Base-by-base conservation (phyloP, 192 early-diverging fungal genomes). In the Thamnidium elegans region DNA sequence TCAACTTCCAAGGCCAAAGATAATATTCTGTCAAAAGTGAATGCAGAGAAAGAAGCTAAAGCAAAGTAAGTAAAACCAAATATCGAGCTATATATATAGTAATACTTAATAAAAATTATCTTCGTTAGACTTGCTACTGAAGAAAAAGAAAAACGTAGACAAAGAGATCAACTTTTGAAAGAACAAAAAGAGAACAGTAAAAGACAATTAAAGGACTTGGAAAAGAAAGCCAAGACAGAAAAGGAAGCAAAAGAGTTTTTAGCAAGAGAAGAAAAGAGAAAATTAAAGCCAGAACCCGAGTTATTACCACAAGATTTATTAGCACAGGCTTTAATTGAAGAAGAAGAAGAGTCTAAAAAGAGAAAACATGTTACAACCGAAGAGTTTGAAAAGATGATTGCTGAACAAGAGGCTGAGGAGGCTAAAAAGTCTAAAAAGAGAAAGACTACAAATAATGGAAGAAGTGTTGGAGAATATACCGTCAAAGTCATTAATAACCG, bases 131-230 rank as follows among this genome's bases (percentile, higher is more conserved):
- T 64, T 34, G 55, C 51, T 10, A 23, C 42, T 13, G 45, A 51
- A 11, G 55, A 68, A 42, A 71, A 72, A 32, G 74, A 76, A 66
- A 76, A 76, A 14, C 62, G 74, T 48, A 70, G 74, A 55, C 66
- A 60, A 36, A 61, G 63, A 2, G 74, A 76, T 55, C 55, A 65
- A 34, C 15, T 34, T 23, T 61, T 76, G 36, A 76, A 76, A 47
- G 70, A 76, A 50, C 74, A 75, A 47, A 75, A 70, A 20, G 42
- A 75, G 36, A 32, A 17, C 4, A 69, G 67, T 48, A 69, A 70
- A 61, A 63, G 58, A 20, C 42, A 36, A 48, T 11, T 32, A 17
- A 73, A 69, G 21, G 11, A 39, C 43, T 34, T 56, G 26, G 30
- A 55, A 26, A 45, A 52, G 50, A 44, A 58, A 13, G 14, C 23